Conservation (phyloP, 495 filamentous ascomycete genomes). For the Hyaloscypha finlandica region DNA sequence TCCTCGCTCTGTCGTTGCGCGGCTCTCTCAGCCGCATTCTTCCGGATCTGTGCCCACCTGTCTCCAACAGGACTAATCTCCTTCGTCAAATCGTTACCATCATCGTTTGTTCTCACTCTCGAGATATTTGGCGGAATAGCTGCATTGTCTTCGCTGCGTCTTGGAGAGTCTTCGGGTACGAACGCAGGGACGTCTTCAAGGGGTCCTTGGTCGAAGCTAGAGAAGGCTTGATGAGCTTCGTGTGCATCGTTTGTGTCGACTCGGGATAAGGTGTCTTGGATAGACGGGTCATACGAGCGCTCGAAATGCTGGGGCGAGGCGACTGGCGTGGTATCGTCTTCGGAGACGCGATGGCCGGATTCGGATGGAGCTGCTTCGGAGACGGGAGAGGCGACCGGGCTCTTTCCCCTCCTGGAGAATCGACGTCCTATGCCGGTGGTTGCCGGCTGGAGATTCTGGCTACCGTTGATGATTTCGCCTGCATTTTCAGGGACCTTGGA, state of each 20-base stretch:
- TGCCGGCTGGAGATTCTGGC: constrained; percentile 13
- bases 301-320: constrained; percentile 33
- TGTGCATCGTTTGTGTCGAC: constrained; percentile 66
- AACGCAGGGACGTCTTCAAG: constrained; percentile 85
- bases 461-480: constrained; percentile 40
- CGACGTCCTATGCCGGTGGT: constrained; percentile 24
- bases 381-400: constrained; percentile 15
- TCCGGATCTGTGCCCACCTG: constrained; percentile 92
- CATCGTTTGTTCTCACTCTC: constrained; percentile 1
- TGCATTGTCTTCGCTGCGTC: constrained; percentile 46
- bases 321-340: constrained; percentile 35
- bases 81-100: constrained; percentile 22
- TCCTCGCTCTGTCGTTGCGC: constrained; percentile 62
- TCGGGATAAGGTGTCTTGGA: constrained; percentile 58
- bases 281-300: constrained; percentile 49
- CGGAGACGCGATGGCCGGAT: constrained; percentile 23
- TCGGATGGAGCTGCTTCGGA: constrained; percentile 12
- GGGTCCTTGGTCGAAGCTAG: constrained; percentile 88
- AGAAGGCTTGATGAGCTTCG: constrained; percentile 71
- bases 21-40: constrained; percentile 85
- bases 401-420: constrained; percentile 31
- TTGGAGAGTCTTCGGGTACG: constrained; percentile 66
- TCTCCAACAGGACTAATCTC: constrained; percentile 50
- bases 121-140: constrained; percentile 31
- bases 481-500: constrained; percentile 53